These are phyloP conservation scores for Spizellomyces punctatus DNA, from an alignment of 192 early-diverging fungal species.

Conservation along the genomic window DNA sequence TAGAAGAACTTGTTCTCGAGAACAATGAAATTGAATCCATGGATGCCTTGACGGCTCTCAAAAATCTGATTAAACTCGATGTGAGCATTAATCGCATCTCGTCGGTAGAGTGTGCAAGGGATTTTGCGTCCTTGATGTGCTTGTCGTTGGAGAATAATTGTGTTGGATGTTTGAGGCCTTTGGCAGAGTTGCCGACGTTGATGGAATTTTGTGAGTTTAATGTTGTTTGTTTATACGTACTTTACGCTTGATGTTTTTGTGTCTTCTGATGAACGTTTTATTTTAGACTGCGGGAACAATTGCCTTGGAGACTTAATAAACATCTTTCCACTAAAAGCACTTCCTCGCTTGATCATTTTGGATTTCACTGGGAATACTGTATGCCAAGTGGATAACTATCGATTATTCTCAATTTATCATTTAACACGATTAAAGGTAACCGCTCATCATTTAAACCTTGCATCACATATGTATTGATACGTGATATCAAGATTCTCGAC, in stretches of 20 bases:
- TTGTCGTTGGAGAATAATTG: slow-evolving; percentile 58
- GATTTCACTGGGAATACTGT: slow-evolving; percentile 66
- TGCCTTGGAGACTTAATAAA: slow-evolving; percentile 50
- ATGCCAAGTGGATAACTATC: slow-evolving; percentile 50
- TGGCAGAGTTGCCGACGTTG: slow-evolving; percentile 50
- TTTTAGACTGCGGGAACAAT: slow-evolving; percentile 60
- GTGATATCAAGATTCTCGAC: slow-evolving; percentile 50
- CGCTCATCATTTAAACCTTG: neutral
- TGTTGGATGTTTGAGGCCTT: slow-evolving; percentile 45
- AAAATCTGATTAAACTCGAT: slow-evolving; percentile 52
- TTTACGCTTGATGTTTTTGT: slow-evolving; percentile 8
- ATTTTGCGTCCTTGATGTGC: slow-evolving; percentile 52
- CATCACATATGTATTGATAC: neutral
- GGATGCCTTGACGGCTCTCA: slow-evolving; percentile 46
- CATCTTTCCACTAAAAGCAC: slow-evolving; percentile 62
- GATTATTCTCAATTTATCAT: slow-evolving; percentile 64
- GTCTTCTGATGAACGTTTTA: neutral
- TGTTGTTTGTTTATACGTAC: slow-evolving; percentile 4
- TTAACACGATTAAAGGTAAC: slow-evolving; percentile 54
- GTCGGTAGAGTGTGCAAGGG: slow-evolving; percentile 39
- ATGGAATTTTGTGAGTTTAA: slow-evolving; percentile 58
- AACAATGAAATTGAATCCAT: slow-evolving; percentile 58
- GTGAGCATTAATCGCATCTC: slow-evolving; percentile 55
- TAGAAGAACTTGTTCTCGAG: slow-evolving; percentile 59
- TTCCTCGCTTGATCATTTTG: slow-evolving; percentile 58